A percentile compares a stretch with the other conserved stretches of the same genome.
These are phyloP conservation scores for Annona cherimola DNA, from an alignment of 164 flowering plant genomes.

Conservation along the genomic window DNA sequence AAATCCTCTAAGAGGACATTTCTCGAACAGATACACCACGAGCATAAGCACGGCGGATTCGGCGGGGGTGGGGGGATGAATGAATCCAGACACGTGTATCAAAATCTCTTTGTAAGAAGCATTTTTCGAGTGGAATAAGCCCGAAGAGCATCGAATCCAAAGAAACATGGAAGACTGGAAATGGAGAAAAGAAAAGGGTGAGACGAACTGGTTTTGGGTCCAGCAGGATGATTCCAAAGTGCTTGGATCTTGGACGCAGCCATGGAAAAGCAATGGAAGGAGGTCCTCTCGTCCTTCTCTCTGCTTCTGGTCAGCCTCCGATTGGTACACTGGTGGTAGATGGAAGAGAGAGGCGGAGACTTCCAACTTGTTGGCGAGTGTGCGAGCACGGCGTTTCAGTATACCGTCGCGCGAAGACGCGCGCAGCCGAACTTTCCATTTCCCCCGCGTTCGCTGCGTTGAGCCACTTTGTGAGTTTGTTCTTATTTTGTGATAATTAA, in stretches of 20 bases:
- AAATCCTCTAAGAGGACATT: neutral
- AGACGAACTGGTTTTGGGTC: conserved; percentile 60
- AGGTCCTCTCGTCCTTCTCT: too few relatives aligned
- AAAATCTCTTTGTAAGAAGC: neutral
- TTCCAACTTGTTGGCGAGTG: too few relatives aligned
- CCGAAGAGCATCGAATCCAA: neutral
- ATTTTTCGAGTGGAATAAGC: neutral
- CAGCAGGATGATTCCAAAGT: conserved; percentile 69
- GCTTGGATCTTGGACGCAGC: conserved; percentile 56
- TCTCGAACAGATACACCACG: neutral
- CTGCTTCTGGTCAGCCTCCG: too few relatives aligned
- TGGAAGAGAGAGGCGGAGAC: too few relatives aligned
- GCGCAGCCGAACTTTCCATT: too few relatives aligned
- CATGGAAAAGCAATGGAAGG: conserved; percentile 18
- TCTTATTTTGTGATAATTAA: too few relatives aligned
- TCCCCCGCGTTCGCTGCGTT: too few relatives aligned
- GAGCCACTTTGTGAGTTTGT: too few relatives aligned
- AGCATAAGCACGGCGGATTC: neutral
- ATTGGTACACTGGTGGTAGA: too few relatives aligned
- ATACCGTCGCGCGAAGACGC: too few relatives aligned
- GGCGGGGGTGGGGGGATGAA: neutral
- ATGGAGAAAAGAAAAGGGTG: neutral
- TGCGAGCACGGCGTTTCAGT: too few relatives aligned
- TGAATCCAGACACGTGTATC: neutral
- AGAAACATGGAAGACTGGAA: neutral